Conservation (phyloP, 495 filamentous ascomycete genomes). For the Physcia stellaris region DNA sequence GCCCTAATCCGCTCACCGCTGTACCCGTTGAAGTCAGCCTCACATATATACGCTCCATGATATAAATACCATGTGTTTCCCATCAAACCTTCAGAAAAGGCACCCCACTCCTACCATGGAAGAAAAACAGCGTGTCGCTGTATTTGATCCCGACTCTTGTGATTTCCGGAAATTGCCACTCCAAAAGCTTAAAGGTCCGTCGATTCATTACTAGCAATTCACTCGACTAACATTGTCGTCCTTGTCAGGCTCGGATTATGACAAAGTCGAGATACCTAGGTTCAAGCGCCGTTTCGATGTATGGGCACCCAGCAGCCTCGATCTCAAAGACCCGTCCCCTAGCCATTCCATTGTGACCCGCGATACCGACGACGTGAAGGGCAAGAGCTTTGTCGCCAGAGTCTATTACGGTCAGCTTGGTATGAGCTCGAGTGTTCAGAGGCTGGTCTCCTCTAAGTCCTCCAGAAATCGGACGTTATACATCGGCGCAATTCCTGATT, state of each 20-base stretch:
- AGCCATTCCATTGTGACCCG: constrained; percentile 2
- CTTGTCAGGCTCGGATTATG: background rate
- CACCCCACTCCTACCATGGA: background rate
- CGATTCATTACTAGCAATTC: background rate
- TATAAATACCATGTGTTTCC: no score
- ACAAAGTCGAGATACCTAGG: background rate
- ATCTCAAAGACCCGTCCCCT: background rate
- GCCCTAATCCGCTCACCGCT: no score
- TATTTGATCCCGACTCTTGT: background rate
- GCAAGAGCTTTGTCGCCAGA: constrained; percentile 3
- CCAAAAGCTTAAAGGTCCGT: background rate
- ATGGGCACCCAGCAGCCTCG: background rate
- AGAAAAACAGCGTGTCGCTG: background rate
- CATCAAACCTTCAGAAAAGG: no score
- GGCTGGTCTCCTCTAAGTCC: constrained; percentile 3
- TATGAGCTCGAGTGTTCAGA: constrained; percentile 1
- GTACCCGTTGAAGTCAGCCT: no score
- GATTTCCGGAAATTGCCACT: background rate
- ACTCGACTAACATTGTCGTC: background rate
- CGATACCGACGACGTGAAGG: background rate
- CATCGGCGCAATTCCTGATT: background rate
- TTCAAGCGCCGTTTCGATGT: background rate
- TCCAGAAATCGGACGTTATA: constrained; percentile 3
- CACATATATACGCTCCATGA: no score
- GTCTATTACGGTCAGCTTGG: constrained; percentile 5